These are phyloP conservation scores for Vitis hybrid DNA, from an alignment of 177 flowering plant species.

Conservation along the genomic window DNA sequence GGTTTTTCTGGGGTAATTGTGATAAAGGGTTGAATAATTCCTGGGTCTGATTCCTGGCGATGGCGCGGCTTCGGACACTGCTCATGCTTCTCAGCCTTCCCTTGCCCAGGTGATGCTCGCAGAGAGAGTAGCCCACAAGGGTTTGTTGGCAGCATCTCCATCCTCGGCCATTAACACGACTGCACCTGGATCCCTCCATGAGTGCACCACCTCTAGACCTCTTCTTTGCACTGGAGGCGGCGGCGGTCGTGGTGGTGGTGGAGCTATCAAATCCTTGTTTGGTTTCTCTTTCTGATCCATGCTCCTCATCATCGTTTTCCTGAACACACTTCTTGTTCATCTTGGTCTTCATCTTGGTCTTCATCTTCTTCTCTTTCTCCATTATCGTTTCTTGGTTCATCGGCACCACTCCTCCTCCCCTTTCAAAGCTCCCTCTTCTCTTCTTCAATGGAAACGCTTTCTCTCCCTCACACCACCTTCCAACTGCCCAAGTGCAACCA, in stretches of 20 bases:
- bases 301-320: background rate
- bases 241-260: too few relatives aligned
- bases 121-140: constrained; percentile 81
- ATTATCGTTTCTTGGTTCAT: background rate
- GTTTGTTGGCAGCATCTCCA: constrained; percentile 91
- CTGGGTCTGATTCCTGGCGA: background rate
- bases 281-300: background rate
- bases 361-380: constrained; percentile 24
- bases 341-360: constrained; percentile 19
- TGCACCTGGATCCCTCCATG: constrained; percentile 88
- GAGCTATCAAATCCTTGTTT: background rate
- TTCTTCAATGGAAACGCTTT: constrained; percentile 49
- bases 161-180: constrained; percentile 84
- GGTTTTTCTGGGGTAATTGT: background rate
- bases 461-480: constrained; percentile 46
- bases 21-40: background rate
- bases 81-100: constrained; percentile 68
- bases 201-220: constrained; percentile 36
- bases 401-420: background rate
- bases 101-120: constrained; percentile 89
- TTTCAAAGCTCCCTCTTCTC: constrained; percentile 35
- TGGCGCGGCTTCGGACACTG: constrained; percentile 33
- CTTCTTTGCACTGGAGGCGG: constrained; percentile 16
- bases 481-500: constrained; percentile 11
- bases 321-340: constrained; percentile 17